Base-by-base conservation (phyloP, 179 eudicot genomes). In the Spinacia oleracea region DNA sequence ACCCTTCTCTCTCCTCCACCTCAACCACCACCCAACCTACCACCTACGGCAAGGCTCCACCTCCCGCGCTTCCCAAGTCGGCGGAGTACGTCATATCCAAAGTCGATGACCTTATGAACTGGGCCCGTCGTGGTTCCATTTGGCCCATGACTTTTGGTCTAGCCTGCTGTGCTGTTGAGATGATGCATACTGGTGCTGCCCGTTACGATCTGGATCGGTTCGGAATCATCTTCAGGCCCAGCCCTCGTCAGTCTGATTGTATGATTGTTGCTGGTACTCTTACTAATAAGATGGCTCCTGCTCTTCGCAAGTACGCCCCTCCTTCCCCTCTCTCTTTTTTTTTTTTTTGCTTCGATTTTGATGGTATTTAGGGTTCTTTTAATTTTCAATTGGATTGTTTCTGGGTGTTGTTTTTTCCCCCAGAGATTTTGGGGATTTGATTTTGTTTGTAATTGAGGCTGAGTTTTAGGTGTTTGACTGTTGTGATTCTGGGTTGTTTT, bases 111-210 rank as follows among this genome's bases (percentile, higher is more conserved):
- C 90, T 96, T 25, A 87, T 93, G 96, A 96, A 96, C 67, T 96
- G 96, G 96, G 98, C 96, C 7, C 88, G 99, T 3, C 89, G 93
- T 5, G 97, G 98, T 35, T 96, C 99, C 25, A 90, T 96, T 78
- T 96, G 99, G 99, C 99, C 99, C 76, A 96, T 96, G 98, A 96
- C 99, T 1, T 96, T 96, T 45, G 99, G 99, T 5, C 87, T 96
- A 1, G 99, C 99, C 18, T 96, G 99, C 69, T 93, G 98, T 75
- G 99, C 98, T 21, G 98, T 96, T 2, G 99, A 96, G 82, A 96
- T 96, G 99, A 96, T 96, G 99, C 98, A 96, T 77, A 90, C 99
- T n/a, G 99, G 99, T 15, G 98, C 97, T 0, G 89, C 99, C 0
- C 88, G 98, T 1, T 96, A 96, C 79, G 99, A 96, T 83, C 88